Base-by-base conservation (phyloP, 1,139 yeast genomes). In the Candida labiduridarum region DNA sequence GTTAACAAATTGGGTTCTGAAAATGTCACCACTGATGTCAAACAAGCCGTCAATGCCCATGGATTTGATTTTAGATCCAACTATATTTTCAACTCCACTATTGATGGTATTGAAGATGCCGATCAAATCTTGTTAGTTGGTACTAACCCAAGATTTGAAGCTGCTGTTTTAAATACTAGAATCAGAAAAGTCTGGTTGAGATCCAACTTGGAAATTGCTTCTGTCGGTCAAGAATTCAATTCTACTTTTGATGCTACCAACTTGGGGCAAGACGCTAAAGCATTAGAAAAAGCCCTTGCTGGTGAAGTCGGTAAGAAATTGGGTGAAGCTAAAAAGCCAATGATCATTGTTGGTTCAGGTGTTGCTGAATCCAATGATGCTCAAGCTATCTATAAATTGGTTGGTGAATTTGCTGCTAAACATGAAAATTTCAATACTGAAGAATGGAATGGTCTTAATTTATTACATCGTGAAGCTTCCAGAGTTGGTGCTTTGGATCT, bases 61-160 rank as follows among this genome's bases (percentile, higher is more conserved):
- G 90, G 91, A 50, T 78, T 83, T 52, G 95, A 89, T 64, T 66
- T 89, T 60, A 84, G 96, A 71, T 80, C 96, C 18, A 87, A 87
- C 74, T 89, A 87, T 67, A 74, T 85, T 49, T 89, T 89, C 79
- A 89, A 87, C 78, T 82, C 96, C 11, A 79, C 90, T 43, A 84
- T 89, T 57, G 84, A 81, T 54, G 96, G 96, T 48, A 79, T 89
- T 58, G 96, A 88, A 69, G 86, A 84, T 50, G 92, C 95, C 48
- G 96, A 89, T 66, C 88, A 83, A 62, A 85, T 89, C 56, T 76
- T 89, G 61, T 77, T 89, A 59, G 80, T 89, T 52, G 96, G 96
- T 55, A 84, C 96, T 48, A 89, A 89, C 75, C 96, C 96, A 59
- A 83, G 96, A 67, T 91, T 83, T 63, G 96, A 89, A 74, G 96